Percentiles rank a stretch among this genome's conserved stretches.
Evolutionary conservation across 768 basidiomycete genomes (phyloP).

Genomic region (Pulveroboletus sp.): DNA sequence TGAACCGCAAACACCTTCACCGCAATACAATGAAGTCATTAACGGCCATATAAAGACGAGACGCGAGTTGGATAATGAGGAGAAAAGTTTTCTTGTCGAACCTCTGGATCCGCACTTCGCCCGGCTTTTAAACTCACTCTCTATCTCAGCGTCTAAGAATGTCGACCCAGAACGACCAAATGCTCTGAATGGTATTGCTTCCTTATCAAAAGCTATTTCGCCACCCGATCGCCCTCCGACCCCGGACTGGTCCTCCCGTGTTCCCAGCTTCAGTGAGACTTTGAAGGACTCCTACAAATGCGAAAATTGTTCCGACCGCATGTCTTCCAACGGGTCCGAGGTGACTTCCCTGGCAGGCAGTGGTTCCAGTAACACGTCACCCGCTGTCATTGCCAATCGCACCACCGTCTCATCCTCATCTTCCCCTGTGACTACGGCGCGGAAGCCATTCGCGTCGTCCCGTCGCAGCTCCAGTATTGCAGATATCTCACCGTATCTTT

Average conservation of each 20-base stretch:
- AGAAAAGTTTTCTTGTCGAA: constrained; percentile 24
- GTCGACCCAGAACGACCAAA: constrained; percentile 11
- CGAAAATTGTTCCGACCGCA: constrained; percentile 2
- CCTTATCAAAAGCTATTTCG: constrained; percentile 9
- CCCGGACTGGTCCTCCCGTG: constrained; percentile 33
- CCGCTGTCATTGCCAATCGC: neutral
- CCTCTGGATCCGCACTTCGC: constrained; percentile 70
- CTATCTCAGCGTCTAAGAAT: constrained; percentile 48
- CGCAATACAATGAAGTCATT: constrained; percentile 45
- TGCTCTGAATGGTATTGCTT: constrained; percentile 1
- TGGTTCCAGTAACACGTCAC: constrained; percentile 9
- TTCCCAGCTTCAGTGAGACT: constrained; percentile 21
- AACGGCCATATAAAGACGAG: constrained; percentile 18
- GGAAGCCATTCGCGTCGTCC: constrained; percentile 24
- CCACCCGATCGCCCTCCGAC: constrained; percentile 18
- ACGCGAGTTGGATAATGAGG: constrained; percentile 36
- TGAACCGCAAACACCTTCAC: constrained; percentile 65
- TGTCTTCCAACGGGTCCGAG: neutral
- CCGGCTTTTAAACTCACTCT: constrained; percentile 59
- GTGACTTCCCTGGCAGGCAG: constrained; percentile 1
- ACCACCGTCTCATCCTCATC: constrained; percentile 13
- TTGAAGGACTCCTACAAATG: constrained; percentile 2
- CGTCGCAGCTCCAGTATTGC: constrained; percentile 48
- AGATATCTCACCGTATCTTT: constrained; percentile 70
- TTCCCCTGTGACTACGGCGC: constrained; percentile 14